Evolutionary conservation across 1,139 yeast species (phyloP), one percentile per base, ranked within the genome.

Genomic region (Lodderomyces oxycetoniae): DNA sequence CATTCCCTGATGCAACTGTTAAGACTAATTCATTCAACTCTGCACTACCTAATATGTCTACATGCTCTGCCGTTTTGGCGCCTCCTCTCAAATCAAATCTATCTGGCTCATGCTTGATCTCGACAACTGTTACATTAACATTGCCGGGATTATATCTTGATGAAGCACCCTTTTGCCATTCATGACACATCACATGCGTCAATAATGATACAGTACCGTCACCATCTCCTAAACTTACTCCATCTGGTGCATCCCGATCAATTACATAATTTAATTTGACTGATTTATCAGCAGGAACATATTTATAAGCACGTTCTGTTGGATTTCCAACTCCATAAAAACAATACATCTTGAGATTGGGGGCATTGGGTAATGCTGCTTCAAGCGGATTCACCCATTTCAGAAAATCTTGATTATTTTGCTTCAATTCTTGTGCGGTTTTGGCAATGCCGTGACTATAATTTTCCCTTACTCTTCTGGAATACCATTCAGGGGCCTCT

Each of bases 11-110:
- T 3, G 89, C 96, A 15, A 91, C 89, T 42, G 75, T 74, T 39
- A 91, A 65, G 4, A 91, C 67, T 49, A 89, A 63, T 52, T 91
- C 96, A 54, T 91, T 91, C 53, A 91, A 66, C 53, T 83, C 95
- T 0, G 96, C 88, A 40, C 95, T 79, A 1, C 98, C 98, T 32
- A 91, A 67, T 37, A 91, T 88, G 55, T 93, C 98, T 16, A 91
- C 98, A 57, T 91, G 98, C 50, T 91, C 98, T 0, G 98, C 96
- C 1, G 97, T 91, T 53, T 85, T 85, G 15, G 96, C 95, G 4
- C 98, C 98, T 14, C 98, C 98, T 46, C 98, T 74, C 33, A 91
- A 83, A 61, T 93, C 98, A 52, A 83, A 87, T 47, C 86, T 66
- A 51, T 86, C 95, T 0, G 98, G 98, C 52, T 88, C 95, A 51